A percentile compares a stretch with the other conserved stretches of the same genome.
phyloP scores from a whole-genome alignment of 306 rosid genomes.

The Styphnolobium japonicum region DNA sequence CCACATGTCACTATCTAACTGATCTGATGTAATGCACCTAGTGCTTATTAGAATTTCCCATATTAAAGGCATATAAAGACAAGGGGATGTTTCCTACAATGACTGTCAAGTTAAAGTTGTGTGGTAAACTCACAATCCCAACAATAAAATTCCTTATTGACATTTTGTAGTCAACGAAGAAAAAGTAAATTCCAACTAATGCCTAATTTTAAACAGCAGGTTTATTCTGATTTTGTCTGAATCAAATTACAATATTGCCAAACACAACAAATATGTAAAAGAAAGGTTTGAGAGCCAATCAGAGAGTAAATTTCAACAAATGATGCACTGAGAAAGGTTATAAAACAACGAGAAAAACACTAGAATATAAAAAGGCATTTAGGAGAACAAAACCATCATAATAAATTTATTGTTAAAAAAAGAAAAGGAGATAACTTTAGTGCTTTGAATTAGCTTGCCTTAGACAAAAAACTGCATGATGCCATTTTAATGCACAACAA shows the following conservation, averaged over 20 bases:
- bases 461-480: neutral
- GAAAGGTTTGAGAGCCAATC: neutral
- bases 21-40: neutral
- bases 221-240: neutral
- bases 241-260: neutral
- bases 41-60: neutral
- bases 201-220: neutral
- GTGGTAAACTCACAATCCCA: neutral
- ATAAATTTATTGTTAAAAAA: too few species aligned
- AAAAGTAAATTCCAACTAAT: neutral
- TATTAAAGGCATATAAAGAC: neutral
- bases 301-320: neutral
- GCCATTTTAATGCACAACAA: neutral
- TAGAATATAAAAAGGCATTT: neutral
- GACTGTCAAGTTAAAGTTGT: neutral
- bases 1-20: neutral
- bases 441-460: neutral
- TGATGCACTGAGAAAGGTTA: neutral
- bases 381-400: neutral
- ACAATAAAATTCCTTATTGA: neutral
- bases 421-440: neutral
- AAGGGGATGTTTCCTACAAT: neutral
- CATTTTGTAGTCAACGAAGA: neutral
- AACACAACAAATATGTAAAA: conserved; percentile 6
- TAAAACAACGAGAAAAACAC: neutral